phyloP scores from a whole-genome alignment of 2,329 filamentous ascomycete species.

The Teratosphaeria epicoccoides region DNA sequence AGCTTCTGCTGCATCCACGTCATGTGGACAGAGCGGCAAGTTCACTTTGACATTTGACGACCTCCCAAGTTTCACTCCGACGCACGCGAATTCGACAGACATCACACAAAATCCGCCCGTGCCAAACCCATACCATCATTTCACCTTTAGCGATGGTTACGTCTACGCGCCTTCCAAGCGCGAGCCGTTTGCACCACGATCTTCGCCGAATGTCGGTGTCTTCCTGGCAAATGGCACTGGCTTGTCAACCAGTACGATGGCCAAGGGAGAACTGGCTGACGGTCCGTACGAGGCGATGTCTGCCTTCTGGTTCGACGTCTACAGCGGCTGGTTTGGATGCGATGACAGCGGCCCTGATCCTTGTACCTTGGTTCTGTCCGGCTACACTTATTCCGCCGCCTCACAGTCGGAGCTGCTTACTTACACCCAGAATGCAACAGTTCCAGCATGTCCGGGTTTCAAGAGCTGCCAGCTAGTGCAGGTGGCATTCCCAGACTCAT shows the following conservation, averaged over 20 bases:
- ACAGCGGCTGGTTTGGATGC: conserved; percentile 38
- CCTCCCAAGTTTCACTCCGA: conserved; percentile 26
- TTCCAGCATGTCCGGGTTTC: conserved; percentile 33
- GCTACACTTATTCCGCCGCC: conserved; percentile 30
- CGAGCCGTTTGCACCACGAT: conserved; percentile 36
- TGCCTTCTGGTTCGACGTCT: conserved; percentile 43
- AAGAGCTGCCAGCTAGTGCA: conserved; percentile 32
- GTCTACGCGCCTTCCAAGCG: conserved; percentile 37
- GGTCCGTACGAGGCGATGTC: conserved; percentile 32
- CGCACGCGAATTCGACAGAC: conserved; percentile 21
- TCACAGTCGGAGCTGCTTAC: conserved; percentile 26
- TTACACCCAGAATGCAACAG: conserved; percentile 29
- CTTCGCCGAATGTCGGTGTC: conserved; percentile 37
- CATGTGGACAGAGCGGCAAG: conserved; percentile 36
- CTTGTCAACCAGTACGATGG: conserved; percentile 9
- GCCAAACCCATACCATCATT: conserved; percentile 40
- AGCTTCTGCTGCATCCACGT: not conserved
- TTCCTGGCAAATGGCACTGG: conserved; percentile 31
- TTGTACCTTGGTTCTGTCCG: conserved; percentile 37
- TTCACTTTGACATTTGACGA: conserved; percentile 31
- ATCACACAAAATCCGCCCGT: conserved; percentile 31
- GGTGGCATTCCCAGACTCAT: conserved; percentile 32
- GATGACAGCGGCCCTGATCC: conserved; percentile 30
- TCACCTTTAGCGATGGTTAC: conserved; percentile 42
- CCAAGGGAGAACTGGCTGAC: conserved; percentile 38